These are phyloP conservation scores for Periconia sp. DNA, from an alignment of 2,329 filamentous ascomycete species.

Conservation along the genomic window DNA sequence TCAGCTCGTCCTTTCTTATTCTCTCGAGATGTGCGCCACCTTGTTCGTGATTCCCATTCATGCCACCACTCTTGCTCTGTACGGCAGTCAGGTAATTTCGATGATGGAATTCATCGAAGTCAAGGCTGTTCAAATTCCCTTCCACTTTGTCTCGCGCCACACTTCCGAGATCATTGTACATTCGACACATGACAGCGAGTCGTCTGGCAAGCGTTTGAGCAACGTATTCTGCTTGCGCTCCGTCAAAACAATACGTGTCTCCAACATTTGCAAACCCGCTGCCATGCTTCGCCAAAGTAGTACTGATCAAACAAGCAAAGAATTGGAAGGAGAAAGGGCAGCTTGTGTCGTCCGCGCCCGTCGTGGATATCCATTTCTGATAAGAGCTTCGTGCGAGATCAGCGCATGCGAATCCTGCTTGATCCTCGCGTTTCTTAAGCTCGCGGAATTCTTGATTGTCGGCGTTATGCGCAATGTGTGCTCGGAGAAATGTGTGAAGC, in stretches of 20 bases:
- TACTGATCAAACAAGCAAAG: constrained; percentile 13
- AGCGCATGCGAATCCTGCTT: too few relatives aligned
- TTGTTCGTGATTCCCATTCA: background rate
- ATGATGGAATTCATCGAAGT: constrained; percentile 10
- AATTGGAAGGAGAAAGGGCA: constrained; percentile 25
- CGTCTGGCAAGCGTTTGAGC: background rate
- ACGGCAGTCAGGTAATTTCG: too few relatives aligned
- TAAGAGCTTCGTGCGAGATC: too few relatives aligned
- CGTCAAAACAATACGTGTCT: too few relatives aligned
- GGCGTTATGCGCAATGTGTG: background rate
- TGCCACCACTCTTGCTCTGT: too few relatives aligned
- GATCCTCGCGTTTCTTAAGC: too few relatives aligned
- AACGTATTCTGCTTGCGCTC: too few relatives aligned
- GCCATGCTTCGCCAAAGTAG: too few relatives aligned
- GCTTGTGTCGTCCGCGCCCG: constrained; percentile 16
- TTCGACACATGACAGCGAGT: constrained; percentile 24
- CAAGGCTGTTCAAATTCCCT: constrained; percentile 13
- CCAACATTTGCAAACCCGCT: too few relatives aligned
- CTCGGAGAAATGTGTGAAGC: background rate
- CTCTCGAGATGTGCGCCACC: background rate
- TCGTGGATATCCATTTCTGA: constrained; percentile 19
- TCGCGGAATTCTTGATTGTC: background rate
- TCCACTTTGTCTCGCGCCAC: constrained; percentile 27
- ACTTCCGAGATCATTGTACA: constrained; percentile 32
- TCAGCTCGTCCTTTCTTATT: background rate